phyloP scores from a whole-genome alignment of 2,329 filamentous ascomycete species.

The Exophiala spinifera region DNA sequence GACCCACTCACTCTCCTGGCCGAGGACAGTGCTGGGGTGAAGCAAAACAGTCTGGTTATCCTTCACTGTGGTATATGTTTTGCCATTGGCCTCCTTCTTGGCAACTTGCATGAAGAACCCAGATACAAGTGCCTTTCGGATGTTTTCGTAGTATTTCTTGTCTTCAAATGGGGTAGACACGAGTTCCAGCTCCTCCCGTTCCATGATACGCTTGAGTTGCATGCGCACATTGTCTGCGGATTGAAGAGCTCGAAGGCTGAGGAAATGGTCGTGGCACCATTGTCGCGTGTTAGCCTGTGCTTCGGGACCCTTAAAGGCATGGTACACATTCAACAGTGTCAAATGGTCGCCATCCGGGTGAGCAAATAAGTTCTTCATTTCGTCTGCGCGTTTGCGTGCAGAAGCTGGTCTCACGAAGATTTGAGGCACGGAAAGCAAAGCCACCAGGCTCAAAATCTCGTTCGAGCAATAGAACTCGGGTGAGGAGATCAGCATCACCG shows the following conservation, averaged over 20 bases:
- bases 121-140: constrained; percentile 82
- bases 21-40: constrained; percentile 87
- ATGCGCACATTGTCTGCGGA: constrained; percentile 91
- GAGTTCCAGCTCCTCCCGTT: constrained; percentile 80
- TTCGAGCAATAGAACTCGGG: constrained; percentile 99
- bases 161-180: constrained; percentile 86
- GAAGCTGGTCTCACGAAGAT: constrained; percentile 85
- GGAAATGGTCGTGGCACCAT: constrained; percentile 97
- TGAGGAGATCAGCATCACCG: constrained; percentile 96
- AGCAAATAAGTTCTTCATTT: constrained; percentile 93
- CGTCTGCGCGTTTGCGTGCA: constrained; percentile 85
- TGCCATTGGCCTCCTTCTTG: constrained; percentile 83
- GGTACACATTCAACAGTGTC: constrained; percentile 95
- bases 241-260: constrained; percentile 81
- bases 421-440: constrained; percentile 89
- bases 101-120: constrained; percentile 99
- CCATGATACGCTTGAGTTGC: constrained; percentile 95
- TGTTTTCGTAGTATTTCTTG: constrained; percentile 98
- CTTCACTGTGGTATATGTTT: constrained; percentile 93
- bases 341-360: constrained; percentile 93
- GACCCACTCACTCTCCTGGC: constrained; percentile 91
- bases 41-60: constrained; percentile 91
- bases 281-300: constrained; percentile 72
- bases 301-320: constrained; percentile 81
- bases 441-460: constrained; percentile 92